Base-by-base conservation (phyloP, 2,329 filamentous ascomycete genomes). In the Beauveria rudraprayagi region DNA sequence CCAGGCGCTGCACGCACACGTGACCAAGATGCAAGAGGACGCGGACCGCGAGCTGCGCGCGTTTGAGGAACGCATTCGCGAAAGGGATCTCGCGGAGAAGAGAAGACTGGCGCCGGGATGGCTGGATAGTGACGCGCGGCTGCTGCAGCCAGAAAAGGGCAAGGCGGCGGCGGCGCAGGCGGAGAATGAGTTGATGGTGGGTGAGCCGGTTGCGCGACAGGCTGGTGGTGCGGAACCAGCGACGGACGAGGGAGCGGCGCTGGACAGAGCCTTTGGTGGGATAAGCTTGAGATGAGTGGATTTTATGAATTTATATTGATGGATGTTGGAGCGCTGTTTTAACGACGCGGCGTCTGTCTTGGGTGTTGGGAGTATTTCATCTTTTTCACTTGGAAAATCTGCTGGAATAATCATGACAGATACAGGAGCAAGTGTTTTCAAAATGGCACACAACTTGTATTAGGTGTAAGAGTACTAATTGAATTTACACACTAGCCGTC, bases 91-190 rank as follows among this genome's bases (percentile, higher is more conserved):
- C 63, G 88, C 87, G 5, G 89, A 92, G 82, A 93, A 92, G 80
- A 79, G 91, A 66, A 78, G 89, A 60, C 82, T 92, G 19, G 90
- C 90, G 11, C 90, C 90, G 0, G 90, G 90, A 0, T 94, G 89
- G 88, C 75, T 93, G 67, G 90, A 93, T 68, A 89, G 88, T 67
- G 86, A 90, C 60, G 82, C 83, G 56, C 78, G 85, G 58, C 75
- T 93, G 53, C 72, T 93, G 56, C 82, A 89, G 73, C 90, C 90
- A 0, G 84, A 88, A 74, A 81, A 78, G 67, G 75, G 74, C 37
- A 67, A 70, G 1, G 68, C 62, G 8, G 64, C 69, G 44, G 61
- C 65, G 3, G 71, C 56, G 40, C 61, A 60, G 40, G 62, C 64
- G 9, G 57, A 60, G 50, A 54, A 59, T 22, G 58, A 53, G 19